A percentile compares a stretch with the other conserved stretches of the same genome.
phyloP scores from a whole-genome alignment of 768 basidiomycete species.

The Boletus fagicola region DNA sequence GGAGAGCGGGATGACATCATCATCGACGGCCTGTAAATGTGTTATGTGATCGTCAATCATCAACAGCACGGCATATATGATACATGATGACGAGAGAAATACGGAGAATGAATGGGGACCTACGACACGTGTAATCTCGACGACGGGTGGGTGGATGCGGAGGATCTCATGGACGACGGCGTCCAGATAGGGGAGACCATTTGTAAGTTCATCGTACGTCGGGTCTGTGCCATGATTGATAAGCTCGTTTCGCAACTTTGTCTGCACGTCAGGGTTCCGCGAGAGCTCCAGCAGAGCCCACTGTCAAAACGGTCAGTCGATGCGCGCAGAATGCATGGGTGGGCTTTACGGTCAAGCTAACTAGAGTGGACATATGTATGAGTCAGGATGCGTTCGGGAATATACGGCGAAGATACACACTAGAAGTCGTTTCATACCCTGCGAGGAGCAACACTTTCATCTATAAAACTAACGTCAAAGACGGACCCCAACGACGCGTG shows the following conservation, averaged over 20 bases:
- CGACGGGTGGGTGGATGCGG: conserved; percentile 41
- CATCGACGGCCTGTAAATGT: conserved; percentile 40
- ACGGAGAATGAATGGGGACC: neutral
- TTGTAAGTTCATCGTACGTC: conserved; percentile 51
- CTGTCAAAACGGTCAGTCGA: conserved; percentile 19
- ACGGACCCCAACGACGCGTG: neutral
- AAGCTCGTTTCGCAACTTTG: conserved; percentile 50
- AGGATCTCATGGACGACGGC: conserved; percentile 43
- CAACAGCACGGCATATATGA: neutral
- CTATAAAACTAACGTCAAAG: neutral
- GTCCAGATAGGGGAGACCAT: conserved; percentile 53
- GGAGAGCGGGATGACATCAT: conserved; percentile 38
- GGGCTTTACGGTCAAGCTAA: conserved; percentile 13
- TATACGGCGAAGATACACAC: conserved; percentile 4
- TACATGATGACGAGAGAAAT: too few relatives aligned
- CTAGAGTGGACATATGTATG: neutral
- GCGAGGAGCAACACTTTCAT: conserved; percentile 18
- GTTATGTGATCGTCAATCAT: neutral
- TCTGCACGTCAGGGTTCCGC: conserved; percentile 44
- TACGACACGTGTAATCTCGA: conserved; percentile 17
- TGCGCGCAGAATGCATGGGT: neutral
- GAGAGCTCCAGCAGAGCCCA: conserved; percentile 62
- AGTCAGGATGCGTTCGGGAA: neutral
- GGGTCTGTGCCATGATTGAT: conserved; percentile 44
- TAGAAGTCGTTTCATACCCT: conserved; percentile 24